Base-by-base conservation (phyloP, 306 rosid species). In the Psophocarpus tetragonolobus region DNA sequence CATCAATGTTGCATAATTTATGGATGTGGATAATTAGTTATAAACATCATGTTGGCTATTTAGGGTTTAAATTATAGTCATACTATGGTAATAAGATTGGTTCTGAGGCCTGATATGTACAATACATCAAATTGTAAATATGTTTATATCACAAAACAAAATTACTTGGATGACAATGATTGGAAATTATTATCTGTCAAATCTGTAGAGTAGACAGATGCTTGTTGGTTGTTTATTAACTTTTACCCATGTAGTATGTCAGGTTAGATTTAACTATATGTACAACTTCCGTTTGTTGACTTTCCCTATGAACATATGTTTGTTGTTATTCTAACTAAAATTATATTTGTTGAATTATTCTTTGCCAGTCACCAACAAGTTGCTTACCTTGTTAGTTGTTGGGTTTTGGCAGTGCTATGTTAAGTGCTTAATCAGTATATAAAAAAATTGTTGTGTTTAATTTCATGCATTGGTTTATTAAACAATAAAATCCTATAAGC, bases 331-430 rank as follows among this genome's bases (percentile, higher is more conserved):
- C 66, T 23, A 51, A 44, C 18, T 67, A 13, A 39, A 80, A 38
- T 32, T 68, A 36, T 27, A 60, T 23, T 68, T 60, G 42, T 10
- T 69, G 74, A n/a, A 60, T 68, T 70, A 6, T 56, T 69, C 50
- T 69, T 53, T 84, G 63, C 41, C 12, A 20, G 75, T 8, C 35
- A 42, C 58, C 70, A 74, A 57, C 66, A 1, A 0, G 27, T 66
- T 75, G 63, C 47, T 50, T 42, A 23, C 21, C 3, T 62, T 54
- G 66, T 38, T 68, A 42, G 21, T 64, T 80, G 51, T 70, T 76
- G 70, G 30, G 54, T 73, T 61, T 57, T 63, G 36, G 12, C 15
- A 32, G 29, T 57, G 79, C 69, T 15, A 53, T 42, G 13, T 61
- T 30, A 32, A 63, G 23, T 44, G 48, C 29, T 47, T 17, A 13